Base-by-base conservation (phyloP, 2,329 filamentous ascomycete genomes). In the Ophiocordyceps camponoti-leonardi region DNA sequence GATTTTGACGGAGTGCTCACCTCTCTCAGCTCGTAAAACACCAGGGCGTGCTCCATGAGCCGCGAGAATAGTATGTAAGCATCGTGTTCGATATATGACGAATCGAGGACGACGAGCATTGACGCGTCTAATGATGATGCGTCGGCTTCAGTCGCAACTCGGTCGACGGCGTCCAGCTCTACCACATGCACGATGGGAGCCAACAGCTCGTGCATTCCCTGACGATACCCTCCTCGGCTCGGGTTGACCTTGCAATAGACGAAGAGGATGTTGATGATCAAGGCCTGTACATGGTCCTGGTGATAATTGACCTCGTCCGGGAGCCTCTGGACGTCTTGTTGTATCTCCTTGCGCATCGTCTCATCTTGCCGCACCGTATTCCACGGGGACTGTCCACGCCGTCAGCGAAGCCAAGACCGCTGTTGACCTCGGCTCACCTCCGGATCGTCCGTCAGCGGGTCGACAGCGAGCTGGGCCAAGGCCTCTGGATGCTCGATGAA, bases 141-240 rank as follows among this genome's bases (percentile, higher is more conserved):
- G 2, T 57, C 57, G 26, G 56, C 47, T 1, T 58, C 56, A 41
- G 62, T 56, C 3, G 61, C 57, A 3, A 57, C 53, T 4, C 62
- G 60, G 45, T 84, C 72, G 44, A 94, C 68, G 7, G 88, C 82
- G 64, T 98, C 92, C 53, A 81, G 72, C 53, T 88, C 79, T 6
- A 96, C 67, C 2, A 86, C 83, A 72, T 86, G 86, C 7, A 95
- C 67, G 35, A 98, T 79, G 0, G 92, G 88, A 0, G 92, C 92
- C 14, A 96, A 70, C 41, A 98, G 69, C 63, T 98, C 92, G 59
- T 98, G 92, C 90, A 98, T 98, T 12, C 92, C 92, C 65, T 98
- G 92, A n/a, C 92, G 79, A 59, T 98, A 98, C 18, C 78, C 87
- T 16, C 86, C 86, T 45, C 86, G 73, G 52, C 82, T 79, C 2